phyloP scores from a whole-genome alignment of 352 stramenopile species.

The Globisporangium paroecandrum region DNA sequence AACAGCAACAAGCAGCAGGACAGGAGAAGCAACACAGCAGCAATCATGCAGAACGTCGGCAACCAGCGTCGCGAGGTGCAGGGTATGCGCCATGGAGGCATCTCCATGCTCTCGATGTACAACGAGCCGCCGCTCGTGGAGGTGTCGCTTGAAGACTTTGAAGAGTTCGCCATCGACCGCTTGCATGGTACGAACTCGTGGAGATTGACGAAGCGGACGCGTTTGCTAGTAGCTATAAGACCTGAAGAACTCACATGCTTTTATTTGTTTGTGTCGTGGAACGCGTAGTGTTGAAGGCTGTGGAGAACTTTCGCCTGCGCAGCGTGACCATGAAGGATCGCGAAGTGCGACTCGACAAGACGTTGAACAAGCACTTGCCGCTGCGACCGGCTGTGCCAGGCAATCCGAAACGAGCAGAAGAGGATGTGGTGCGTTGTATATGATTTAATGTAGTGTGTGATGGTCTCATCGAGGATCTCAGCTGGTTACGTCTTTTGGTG shows the following conservation, averaged over 20 bases:
- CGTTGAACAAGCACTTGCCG: constrained; percentile 82
- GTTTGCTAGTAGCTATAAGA: too few species aligned
- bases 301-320: constrained; percentile 85
- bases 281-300: constrained; percentile 63
- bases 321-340: constrained; percentile 68
- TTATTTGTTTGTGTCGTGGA: background rate
- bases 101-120: constrained; percentile 92
- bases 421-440: constrained; percentile 35
- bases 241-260: background rate
- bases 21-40: background rate
- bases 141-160: constrained; percentile 97
- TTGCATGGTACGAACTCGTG: constrained; percentile 65
- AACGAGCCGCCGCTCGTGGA: constrained; percentile 91
- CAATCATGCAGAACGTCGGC: constrained; percentile 79
- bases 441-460: background rate
- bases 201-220: background rate
- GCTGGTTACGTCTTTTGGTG: background rate
- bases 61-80: constrained; percentile 61
- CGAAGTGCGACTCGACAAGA: constrained; percentile 78
- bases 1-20: background rate
- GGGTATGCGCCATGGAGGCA: constrained; percentile 32
- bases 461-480: background rate
- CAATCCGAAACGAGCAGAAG: constrained; percentile 52
- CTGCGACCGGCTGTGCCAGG: constrained; percentile 36
- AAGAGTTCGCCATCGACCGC: constrained; percentile 96